Evolutionary conservation across 176 grass and related monocot species (phyloP), one percentile per base, ranked within the genome.

Genomic region (Carex cristatella): DNA sequence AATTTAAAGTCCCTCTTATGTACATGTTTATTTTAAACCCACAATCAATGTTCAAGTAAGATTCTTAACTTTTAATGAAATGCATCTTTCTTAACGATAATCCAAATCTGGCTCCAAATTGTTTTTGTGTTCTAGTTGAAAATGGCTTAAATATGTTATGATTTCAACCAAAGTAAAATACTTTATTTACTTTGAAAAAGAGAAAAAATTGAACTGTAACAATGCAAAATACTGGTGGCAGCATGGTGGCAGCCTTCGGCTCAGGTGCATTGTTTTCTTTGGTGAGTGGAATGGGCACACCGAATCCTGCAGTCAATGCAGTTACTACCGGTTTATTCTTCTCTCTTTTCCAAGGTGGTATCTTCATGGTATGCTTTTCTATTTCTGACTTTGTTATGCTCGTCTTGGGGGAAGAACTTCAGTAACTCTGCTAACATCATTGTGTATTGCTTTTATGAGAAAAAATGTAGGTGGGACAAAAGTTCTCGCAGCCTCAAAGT

Each of bases 241-340:
- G 97, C 87, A 94, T 99, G 91, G 91, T 87, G 69, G 93, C 93
- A 59, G 97, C 97, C 32, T 99, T 99, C 86, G 93, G 97, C 65
- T 99, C 97, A 65, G 97, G 97, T 19, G 97, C 97, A 85, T 60
- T 99, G 79, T 99, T 99, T 88, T 95, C 97, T 65, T 89, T 99
- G 38, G 97, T 99, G 62, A 99, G 97, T 82, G 97, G 97, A 83
- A 92, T 92, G 93, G 97, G 93, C 58, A 88, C 93, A 42, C 88
- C 90, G 42, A 99, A 99, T 89, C 97, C 94, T 65, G 93, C 87
- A 57, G 89, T 81, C 61, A 94, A 91, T 89, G 97, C 93, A 54
- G 81, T 99, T 75, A 92, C 90, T 86, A 94, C 92, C 83, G 92
- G 92, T 79, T 61, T 94, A 57, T 92, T 89, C 86, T 99, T 99